These are phyloP conservation scores for Alternaria gaisen DNA, from an alignment of 2,329 filamentous ascomycete species.

Conservation along the genomic window DNA sequence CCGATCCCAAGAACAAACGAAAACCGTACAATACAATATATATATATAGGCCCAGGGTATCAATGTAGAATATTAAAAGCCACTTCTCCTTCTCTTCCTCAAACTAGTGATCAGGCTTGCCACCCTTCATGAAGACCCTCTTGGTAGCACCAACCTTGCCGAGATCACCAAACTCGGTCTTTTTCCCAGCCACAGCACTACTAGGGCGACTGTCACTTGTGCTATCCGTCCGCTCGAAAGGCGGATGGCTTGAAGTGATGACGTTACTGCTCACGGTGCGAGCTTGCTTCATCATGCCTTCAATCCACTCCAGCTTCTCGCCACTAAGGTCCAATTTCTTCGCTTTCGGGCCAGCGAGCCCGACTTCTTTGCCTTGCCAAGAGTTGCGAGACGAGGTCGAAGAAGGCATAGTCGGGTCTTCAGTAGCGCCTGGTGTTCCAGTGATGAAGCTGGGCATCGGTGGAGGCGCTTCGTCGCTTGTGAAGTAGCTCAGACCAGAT, in stretches of 20 bases:
- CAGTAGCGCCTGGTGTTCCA: constrained; percentile 39
- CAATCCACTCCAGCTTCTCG: constrained; percentile 81
- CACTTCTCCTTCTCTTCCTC: background rate
- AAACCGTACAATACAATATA: constrained; percentile 4
- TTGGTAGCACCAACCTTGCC: constrained; percentile 77
- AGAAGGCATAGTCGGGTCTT: constrained; percentile 37
- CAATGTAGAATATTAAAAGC: constrained; percentile 14
- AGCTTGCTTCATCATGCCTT: constrained; percentile 83
- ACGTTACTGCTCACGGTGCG: constrained; percentile 71
- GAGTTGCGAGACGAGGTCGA: constrained; percentile 41
- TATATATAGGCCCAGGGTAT: constrained; percentile 13
- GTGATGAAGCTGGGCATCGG: constrained; percentile 36
- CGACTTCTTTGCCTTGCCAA: constrained; percentile 60
- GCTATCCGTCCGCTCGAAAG: constrained; percentile 37
- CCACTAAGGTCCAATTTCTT: constrained; percentile 71
- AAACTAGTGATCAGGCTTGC: constrained; percentile 19
- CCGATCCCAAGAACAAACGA: background rate
- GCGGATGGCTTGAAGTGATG: constrained; percentile 25
- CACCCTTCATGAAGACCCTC: constrained; percentile 68
- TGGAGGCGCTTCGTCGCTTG: constrained; percentile 34
- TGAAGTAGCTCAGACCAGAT: constrained; percentile 15
- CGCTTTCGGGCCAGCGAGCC: constrained; percentile 74
- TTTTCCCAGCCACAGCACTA: constrained; percentile 23
- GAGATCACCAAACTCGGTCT: constrained; percentile 69
- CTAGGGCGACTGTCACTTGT: constrained; percentile 33